Base-by-base conservation (phyloP, 768 basidiomycete genomes). In the Leucosporidium scottii region DNA sequence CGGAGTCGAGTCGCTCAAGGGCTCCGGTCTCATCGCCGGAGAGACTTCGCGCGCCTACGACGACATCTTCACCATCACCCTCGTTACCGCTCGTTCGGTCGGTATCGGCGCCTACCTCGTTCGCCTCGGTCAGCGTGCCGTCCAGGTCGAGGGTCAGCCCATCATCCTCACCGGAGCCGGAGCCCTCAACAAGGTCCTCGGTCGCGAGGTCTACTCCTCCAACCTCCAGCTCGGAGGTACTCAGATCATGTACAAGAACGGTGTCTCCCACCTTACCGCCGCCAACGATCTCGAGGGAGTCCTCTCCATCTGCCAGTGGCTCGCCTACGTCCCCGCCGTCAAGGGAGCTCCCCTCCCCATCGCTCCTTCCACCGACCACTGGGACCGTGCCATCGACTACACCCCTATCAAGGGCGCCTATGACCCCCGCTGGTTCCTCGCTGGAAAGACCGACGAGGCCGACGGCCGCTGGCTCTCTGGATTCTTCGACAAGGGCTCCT, bases 231-330 rank as follows among this genome's bases (percentile, higher is more conserved):
- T 99, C 67, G 96, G 96, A 71, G 96, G 96, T 63, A 98, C 96
- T n/a, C 96, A 99, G 77, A 98, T 99, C 82, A 98, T 99, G 96
- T 90, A 92, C 85, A 97, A 97, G 85, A 99, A 99, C 77, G 96
- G 96, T 80, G 90, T 98, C 64, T 96, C 94, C 7, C 96, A 99
- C 78, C 81, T 98, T 66, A 93, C 91, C 5, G 93, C 96, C 44
- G 85, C 85, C 74, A 97, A 92, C 77, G 96, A 99, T 77, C 81
- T 99, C 44, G 91, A 98, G 78, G 96, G 96, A 66, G 92, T 93
- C 21, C 87, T 87, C 30, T 89, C 93, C 67, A 97, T 98, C 73
- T 81, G 97, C 55, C 85, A 92, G 73, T 99, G 96, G 92, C 78
- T 99, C 67, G 90, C 93, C 13, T 99, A 92, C 78, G 84, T 98